These are phyloP conservation scores for Blastobotrys raffinosifermentans DNA, from an alignment of 1,139 yeast species.

Conservation along the genomic window DNA sequence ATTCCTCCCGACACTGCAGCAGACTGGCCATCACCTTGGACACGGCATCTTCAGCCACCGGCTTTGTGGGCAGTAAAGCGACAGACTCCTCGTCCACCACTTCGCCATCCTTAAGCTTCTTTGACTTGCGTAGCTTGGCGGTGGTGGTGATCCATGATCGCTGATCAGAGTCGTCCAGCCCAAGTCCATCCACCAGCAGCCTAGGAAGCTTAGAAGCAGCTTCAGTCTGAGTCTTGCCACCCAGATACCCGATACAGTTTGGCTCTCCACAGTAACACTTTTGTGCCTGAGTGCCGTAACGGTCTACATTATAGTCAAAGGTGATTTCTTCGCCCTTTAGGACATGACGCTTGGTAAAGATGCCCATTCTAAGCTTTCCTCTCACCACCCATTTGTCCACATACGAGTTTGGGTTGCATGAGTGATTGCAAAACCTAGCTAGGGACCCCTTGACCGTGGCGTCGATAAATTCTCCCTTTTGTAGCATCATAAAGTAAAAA, in stretches of 20 bases:
- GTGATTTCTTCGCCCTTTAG: slow-evolving; percentile 84
- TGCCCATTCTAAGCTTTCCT: slow-evolving; percentile 86
- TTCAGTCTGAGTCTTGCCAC: slow-evolving; percentile 95
- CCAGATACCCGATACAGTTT: slow-evolving; percentile 87
- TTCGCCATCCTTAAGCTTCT: slow-evolving; percentile 22
- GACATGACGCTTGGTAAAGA: slow-evolving; percentile 75
- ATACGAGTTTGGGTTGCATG: slow-evolving; percentile 89
- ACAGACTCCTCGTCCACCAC: slow-evolving; percentile 48
- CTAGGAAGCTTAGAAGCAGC: slow-evolving; percentile 81
- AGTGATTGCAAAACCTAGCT: slow-evolving; percentile 90
- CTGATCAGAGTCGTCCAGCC: slow-evolving; percentile 55
- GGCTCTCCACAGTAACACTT: slow-evolving; percentile 92
- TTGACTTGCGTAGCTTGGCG: slow-evolving; percentile 35
- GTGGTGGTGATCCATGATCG: slow-evolving; percentile 28
- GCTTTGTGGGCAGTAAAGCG: slow-evolving; percentile 51
- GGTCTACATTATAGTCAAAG: slow-evolving; percentile 91
- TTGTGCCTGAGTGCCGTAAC: slow-evolving; percentile 93
- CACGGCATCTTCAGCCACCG: slow-evolving; percentile 48
- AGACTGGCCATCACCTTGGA: slow-evolving; percentile 77
- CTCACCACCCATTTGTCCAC: slow-evolving; percentile 98
- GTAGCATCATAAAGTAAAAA: slow-evolving; percentile 96
- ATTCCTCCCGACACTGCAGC: slow-evolving; percentile 67
- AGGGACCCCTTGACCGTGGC: slow-evolving; percentile 85
- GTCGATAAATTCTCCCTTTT: slow-evolving; percentile 86
- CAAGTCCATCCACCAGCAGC: slow-evolving; percentile 77